These are phyloP conservation scores for Rhodomyrtus psidioides DNA, from an alignment of 441 rosid species.

Conservation along the genomic window DNA sequence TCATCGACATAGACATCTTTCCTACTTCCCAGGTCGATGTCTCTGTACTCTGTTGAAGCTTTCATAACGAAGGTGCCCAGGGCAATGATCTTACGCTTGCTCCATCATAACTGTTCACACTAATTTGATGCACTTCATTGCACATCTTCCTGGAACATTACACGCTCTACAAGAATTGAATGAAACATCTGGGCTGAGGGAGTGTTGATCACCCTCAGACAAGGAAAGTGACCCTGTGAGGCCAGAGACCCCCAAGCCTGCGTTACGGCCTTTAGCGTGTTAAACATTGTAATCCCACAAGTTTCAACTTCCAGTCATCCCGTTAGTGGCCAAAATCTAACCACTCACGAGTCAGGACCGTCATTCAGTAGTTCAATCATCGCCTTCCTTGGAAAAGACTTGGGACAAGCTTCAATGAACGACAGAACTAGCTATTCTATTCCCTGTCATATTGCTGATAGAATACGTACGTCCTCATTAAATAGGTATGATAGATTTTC, in stretches of 20 bases:
- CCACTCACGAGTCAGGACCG: neutral
- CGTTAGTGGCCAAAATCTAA: neutral
- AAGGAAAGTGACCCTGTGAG: neutral
- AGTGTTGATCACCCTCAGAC: neutral
- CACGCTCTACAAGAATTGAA: neutral
- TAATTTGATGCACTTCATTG: neutral
- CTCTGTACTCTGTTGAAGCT: neutral
- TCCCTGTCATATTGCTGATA: rapidly evolving
- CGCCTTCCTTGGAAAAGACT: neutral
- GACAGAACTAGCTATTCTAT: rapidly evolving
- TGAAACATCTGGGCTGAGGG: neutral
- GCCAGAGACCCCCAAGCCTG: neutral
- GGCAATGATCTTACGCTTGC: neutral
- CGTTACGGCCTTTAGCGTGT: neutral
- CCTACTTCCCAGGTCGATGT: neutral
- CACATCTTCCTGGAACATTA: neutral
- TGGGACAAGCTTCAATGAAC: neutral
- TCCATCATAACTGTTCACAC: neutral
- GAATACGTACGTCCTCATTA: rapidly evolving
- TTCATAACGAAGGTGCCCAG: neutral
- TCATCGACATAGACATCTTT: neutral
- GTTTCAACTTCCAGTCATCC: neutral
- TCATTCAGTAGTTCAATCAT: neutral
- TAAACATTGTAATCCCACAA: neutral
- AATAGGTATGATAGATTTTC: rapidly evolving